Base-by-base conservation (phyloP, 176 grass and related monocot genomes). In the Musa troglodytarum region DNA sequence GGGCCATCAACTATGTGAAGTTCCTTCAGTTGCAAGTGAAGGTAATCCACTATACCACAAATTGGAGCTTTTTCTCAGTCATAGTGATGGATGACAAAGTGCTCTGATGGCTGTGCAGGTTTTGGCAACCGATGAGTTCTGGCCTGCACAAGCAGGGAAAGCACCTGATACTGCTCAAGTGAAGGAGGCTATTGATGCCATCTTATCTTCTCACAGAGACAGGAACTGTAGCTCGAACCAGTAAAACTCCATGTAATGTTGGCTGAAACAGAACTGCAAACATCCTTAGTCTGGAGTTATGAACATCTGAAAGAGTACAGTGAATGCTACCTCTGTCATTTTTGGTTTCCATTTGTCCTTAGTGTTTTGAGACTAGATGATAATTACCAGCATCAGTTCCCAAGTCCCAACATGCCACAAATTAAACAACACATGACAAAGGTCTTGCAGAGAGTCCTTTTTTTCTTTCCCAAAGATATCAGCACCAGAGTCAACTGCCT, bases 1-100 rank as follows among this genome's bases (percentile, higher is more conserved):
- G 92, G 70, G 95, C 95, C 74, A 90, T 93, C 77, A 79, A 73
- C 84, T 92, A 99, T 84, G 95, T 99, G 64, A 87, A 99, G 71
- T 94, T 99, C 75, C 90, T 99, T 52, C 95, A 99, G 83, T 20
- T 99, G 50, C 95, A 99, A 79, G 95, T 99, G 83, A 89, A 98
- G 86, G 93, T 92, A 82, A 54, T 21, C 4, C 34, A 4, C 69
- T 52, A 1, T 1, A 73, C 51, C 55, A 8, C 50, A 54, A 25
- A 54, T 54, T 9, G 14, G 11, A 26, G 12, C 9, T 6, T 43
- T 43, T 43, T 43, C 34, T 43, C 21, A 21, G 28, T 10, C 19
- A n/a, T 11, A 34, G 14, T 50, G 25, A 21, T 49, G 54, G 19
- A 61, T 19, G 76, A 70, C 0, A 63, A 63, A 43, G 6, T 50